Evolutionary conservation across 2,329 filamentous ascomycete genomes (phyloP).

Genomic region (Lojkania enalia): DNA sequence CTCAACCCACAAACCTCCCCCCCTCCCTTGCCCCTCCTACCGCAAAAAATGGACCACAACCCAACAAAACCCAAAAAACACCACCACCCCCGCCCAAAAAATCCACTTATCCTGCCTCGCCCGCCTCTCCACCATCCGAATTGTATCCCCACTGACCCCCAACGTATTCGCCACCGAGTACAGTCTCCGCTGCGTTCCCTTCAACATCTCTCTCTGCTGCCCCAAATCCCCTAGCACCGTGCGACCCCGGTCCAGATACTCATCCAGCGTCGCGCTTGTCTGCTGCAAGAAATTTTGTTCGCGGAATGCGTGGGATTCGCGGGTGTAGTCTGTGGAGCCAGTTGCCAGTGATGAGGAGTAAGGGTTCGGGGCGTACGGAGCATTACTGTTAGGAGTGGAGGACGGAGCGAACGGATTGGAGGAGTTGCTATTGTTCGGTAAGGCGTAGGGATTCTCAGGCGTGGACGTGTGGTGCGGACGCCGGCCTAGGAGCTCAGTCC

Average conservation of each 20-base stretch:
- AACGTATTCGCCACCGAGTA: slow-evolving; percentile 94
- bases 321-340: slow-evolving; percentile 59
- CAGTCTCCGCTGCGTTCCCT: slow-evolving; percentile 86
- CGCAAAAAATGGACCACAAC: slow-evolving; percentile 82
- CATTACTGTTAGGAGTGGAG: slow-evolving; percentile 31
- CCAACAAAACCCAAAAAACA: slow-evolving; percentile 93
- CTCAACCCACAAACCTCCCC: background rate
- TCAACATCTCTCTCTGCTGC: slow-evolving; percentile 90
- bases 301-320: slow-evolving; percentile 81
- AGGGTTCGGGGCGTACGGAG: slow-evolving; percentile 46
- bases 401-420: slow-evolving; percentile 35
- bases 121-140: slow-evolving; percentile 90
- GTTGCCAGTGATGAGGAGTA: slow-evolving; percentile 42
- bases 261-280: slow-evolving; percentile 85
- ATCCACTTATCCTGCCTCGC: slow-evolving; percentile 98
- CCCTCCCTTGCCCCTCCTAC: slow-evolving; percentile 40
- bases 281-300: slow-evolving; percentile 86
- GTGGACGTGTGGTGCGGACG: slow-evolving; percentile 77
- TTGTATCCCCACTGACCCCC: slow-evolving; percentile 92
- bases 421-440: slow-evolving; percentile 19
- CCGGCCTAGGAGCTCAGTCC: slow-evolving; percentile 81
- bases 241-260: slow-evolving; percentile 89
- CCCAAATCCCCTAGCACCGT: slow-evolving; percentile 87
- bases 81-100: slow-evolving; percentile 80
- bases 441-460: slow-evolving; percentile 84